phyloP scores from a whole-genome alignment of 805 yeast species.

The Ogataea henricii region DNA sequence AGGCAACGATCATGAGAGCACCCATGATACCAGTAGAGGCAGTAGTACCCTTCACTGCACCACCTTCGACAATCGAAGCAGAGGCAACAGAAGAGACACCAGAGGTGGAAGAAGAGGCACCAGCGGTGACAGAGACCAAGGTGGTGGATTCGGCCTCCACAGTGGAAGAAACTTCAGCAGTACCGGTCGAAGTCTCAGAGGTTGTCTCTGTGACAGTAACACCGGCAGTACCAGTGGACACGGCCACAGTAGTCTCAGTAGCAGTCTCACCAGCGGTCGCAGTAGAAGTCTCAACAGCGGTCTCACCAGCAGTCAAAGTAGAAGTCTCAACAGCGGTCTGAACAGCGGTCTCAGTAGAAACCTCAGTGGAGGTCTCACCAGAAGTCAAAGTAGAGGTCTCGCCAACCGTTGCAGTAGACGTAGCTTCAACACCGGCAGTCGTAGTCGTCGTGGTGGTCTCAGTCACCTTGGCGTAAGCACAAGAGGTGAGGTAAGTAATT shows the following conservation, averaged over 20 bases:
- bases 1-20: constrained; percentile 25
- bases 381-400: constrained; percentile 5
- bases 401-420: constrained; percentile 1
- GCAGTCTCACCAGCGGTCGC: constrained; percentile 10
- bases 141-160: constrained; percentile 6
- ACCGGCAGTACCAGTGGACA: neutral
- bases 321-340: constrained; percentile 13
- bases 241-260: constrained; percentile 5
- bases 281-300: constrained; percentile 13
- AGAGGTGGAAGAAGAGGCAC: constrained; percentile 15
- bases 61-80: constrained; percentile 21
- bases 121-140: constrained; percentile 2
- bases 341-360: neutral
- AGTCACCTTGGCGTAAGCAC: constrained; percentile 4
- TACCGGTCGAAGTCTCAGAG: neutral
- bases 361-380: constrained; percentile 11
- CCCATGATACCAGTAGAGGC: constrained; percentile 28
- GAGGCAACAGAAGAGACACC: constrained; percentile 7
- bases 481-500: constrained; percentile 6
- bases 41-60: constrained; percentile 23
- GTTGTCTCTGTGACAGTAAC: neutral
- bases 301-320: neutral
- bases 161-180: constrained; percentile 11
- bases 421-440: constrained; percentile 10
- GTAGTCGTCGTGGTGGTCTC: constrained; percentile 9